Evolutionary conservation across 108 stramenopile species (phyloP), one percentile per base, ranked within the genome.

Genomic region (Cyclotella kingstonii): DNA sequence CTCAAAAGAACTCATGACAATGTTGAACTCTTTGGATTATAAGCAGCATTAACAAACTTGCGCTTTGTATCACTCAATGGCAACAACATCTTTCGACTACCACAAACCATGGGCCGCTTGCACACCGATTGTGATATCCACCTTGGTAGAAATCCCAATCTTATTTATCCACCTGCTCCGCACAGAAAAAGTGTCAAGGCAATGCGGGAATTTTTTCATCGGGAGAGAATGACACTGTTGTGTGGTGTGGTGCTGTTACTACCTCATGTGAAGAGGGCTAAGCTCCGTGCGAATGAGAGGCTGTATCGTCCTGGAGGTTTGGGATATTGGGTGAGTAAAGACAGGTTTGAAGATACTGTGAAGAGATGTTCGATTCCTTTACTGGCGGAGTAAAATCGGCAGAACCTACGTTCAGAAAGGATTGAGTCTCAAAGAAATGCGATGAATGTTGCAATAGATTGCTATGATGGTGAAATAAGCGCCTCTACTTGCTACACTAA

Each of bases 311-410:
- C 74, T 1, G 65, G 65, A 35, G 74, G 74, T 12, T 43, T 15
- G 8, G 74, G 74, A 4, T 76, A 76, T 44, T 50, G 49, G 12
- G 28, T 15, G 18, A 60, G 68, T 29, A 69, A 55, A 38, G 68
- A 69, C 1, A 61, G 74, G 31, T 76, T 76, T 70, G 68, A 76
- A 40, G 70, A 71, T 31, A 35, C 28, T 12, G 61, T 52, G 7
- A 36, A 61, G 27, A 62, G 33, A 46, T 40, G 36, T 2, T 67
- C 66, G 3, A 67, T 57, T 39, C 29, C 62, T 23, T 30, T 46
- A 6, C 43, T 27, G 59, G 14, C 9, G n/a, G 14, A 45, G 44
- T 29, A 45, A 45, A 9, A 36, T 36, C 11, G 36, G 11, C 7
- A 11, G 36, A 36, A 11, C 36, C 11, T 9, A 36, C 9, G 36